These are phyloP conservation scores for Fomitopsis pinicola DNA, from an alignment of 1,284 basidiomycete species.

Conservation along the genomic window DNA sequence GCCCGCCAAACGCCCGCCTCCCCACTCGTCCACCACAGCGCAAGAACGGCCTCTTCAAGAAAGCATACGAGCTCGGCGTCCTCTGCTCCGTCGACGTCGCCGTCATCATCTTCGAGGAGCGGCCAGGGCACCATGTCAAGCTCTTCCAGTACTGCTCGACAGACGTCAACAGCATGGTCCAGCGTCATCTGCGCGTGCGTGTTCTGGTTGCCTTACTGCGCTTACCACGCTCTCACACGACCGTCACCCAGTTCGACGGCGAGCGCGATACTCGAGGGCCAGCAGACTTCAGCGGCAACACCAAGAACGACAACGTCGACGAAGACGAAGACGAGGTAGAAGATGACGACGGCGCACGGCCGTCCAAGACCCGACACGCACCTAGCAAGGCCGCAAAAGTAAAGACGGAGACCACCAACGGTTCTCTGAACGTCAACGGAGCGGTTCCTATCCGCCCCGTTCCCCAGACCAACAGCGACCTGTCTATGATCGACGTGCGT, in stretches of 20 bases:
- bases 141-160: slow-evolving; percentile 55
- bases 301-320: slow-evolving; percentile 32
- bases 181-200: slow-evolving; percentile 44
- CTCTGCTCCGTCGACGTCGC: slow-evolving; percentile 68
- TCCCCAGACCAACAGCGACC: slow-evolving; percentile 13
- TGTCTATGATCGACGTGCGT: slow-evolving; percentile 20
- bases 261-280: slow-evolving; percentile 44
- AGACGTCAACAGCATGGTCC: slow-evolving; percentile 44
- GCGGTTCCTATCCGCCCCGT: slow-evolving; percentile 23
- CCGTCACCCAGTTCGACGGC: slow-evolving; percentile 40
- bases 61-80: slow-evolving; percentile 85
- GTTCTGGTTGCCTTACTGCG: background rate
- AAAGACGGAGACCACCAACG: slow-evolving; percentile 15
- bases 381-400: slow-evolving; percentile 16
- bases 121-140: slow-evolving; percentile 49
- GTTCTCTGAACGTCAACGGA: slow-evolving; percentile 20
- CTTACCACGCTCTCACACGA: background rate
- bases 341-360: slow-evolving; percentile 29
- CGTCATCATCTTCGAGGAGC: slow-evolving; percentile 62
- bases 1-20: slow-evolving; percentile 28
- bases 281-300: slow-evolving; percentile 37
- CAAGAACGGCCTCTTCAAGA: slow-evolving; percentile 89
- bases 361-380: slow-evolving; percentile 19
- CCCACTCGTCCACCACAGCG: slow-evolving; percentile 39
- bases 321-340: slow-evolving; percentile 44